phyloP scores from a whole-genome alignment of 1,139 yeast species.

The Pneumocystis canis region DNA sequence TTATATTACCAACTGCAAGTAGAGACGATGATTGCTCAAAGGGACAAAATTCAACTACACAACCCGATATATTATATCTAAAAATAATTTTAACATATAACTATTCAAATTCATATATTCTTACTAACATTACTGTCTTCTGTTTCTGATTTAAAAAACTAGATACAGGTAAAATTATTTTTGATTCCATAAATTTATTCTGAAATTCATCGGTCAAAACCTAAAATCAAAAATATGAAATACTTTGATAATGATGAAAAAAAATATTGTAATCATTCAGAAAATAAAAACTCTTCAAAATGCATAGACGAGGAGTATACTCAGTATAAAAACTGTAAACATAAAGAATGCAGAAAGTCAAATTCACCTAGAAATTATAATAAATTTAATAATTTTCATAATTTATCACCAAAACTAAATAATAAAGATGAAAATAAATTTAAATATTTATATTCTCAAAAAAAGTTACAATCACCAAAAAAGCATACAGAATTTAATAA shows the following conservation, averaged over 20 bases:
- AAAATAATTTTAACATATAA: neutral
- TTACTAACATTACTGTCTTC: neutral
- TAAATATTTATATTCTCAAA: neutral
- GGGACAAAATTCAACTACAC: neutral
- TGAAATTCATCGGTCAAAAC: neutral
- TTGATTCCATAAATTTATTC: neutral
- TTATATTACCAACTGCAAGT: neutral
- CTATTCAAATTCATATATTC: neutral
- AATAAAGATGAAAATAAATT: neutral
- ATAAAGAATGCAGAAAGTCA: neutral
- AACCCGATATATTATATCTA: neutral
- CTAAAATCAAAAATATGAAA: neutral
- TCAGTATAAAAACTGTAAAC: neutral
- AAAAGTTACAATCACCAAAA: conserved; percentile 2
- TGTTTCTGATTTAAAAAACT: neutral
- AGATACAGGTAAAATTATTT: neutral
- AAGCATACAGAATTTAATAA: conserved; percentile 17
- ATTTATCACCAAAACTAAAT: neutral
- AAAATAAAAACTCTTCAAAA: neutral
- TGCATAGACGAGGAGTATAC: neutral
- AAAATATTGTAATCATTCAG: neutral
- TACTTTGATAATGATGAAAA: neutral
- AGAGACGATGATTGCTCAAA: neutral
- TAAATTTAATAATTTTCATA: neutral
- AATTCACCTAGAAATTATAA: neutral